phyloP scores from a whole-genome alignment of 768 basidiomycete species.

The Boletus fagicola region DNA sequence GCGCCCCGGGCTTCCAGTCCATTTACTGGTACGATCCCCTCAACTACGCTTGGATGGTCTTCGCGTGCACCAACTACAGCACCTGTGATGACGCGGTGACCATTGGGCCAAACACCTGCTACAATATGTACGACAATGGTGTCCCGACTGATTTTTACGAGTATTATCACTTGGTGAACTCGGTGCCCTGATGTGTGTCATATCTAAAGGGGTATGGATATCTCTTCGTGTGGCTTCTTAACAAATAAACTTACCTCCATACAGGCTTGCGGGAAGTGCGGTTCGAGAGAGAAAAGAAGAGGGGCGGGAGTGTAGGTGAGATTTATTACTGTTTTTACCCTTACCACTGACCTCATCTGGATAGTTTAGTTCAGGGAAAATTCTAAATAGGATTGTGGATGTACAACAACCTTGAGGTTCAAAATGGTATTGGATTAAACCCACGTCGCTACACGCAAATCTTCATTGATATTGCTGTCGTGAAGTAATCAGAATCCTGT shows the following conservation, averaged over 20 bases:
- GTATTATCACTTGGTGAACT: background rate
- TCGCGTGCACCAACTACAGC: background rate
- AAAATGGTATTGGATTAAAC: background rate
- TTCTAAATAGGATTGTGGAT: background rate
- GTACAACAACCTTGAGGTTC: background rate
- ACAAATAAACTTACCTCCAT: background rate
- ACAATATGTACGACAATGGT: background rate
- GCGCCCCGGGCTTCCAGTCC: background rate
- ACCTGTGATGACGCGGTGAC: background rate
- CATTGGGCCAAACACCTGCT: background rate
- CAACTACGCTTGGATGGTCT: background rate
- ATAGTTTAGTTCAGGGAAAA: background rate
- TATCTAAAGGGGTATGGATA: background rate
- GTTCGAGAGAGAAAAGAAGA: background rate
- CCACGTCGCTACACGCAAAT: background rate
- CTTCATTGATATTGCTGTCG: background rate
- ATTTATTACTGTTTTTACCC: background rate
- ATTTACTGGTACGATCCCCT: background rate
- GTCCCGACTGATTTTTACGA: background rate
- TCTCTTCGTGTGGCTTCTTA: background rate
- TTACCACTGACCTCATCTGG: too few species aligned
- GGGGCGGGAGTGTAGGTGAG: background rate
- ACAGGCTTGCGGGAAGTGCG: background rate
- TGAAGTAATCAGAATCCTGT: background rate
- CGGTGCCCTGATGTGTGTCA: background rate